Evolutionary conservation across 2,329 filamentous ascomycete genomes (phyloP).

Genomic region (Cryphonectria japonica): DNA sequence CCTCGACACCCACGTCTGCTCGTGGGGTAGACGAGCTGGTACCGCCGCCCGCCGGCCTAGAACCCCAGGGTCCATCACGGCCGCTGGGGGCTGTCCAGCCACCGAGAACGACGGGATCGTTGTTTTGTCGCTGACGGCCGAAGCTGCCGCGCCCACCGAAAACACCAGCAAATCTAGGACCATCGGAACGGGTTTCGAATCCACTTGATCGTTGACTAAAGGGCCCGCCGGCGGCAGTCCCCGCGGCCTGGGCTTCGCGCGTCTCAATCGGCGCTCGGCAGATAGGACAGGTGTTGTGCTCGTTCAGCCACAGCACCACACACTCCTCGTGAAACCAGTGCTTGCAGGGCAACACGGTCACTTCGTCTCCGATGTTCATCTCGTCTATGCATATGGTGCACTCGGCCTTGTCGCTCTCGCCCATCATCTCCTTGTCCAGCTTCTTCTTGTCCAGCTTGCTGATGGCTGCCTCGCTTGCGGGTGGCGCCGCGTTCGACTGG

Average conservation of each 20-base stretch:
- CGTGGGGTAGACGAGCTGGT: conserved; percentile 12
- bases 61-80: background rate
- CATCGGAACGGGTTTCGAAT: background rate
- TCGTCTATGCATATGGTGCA: conserved; percentile 96
- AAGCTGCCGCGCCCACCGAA: background rate
- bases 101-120: no score
- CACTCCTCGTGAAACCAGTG: conserved; percentile 94
- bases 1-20: conserved; percentile 25
- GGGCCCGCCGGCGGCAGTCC: background rate
- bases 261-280: conserved; percentile 66
- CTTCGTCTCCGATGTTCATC: conserved; percentile 72
- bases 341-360: conserved; percentile 79
- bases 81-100: no score
- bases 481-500: conserved; percentile 76
- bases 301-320: conserved; percentile 79
- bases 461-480: conserved; percentile 77
- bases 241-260: conserved; percentile 28
- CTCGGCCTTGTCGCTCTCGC: conserved; percentile 69
- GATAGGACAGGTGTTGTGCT: conserved; percentile 92
- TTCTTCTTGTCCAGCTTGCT: conserved; percentile 71
- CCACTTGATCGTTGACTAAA: conserved; percentile 7
- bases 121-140: no score
- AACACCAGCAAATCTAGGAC: no score
- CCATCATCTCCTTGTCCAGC: conserved; percentile 71
- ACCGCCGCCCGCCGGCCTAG: background rate